These are phyloP conservation scores for Globisporangium megalacanthum DNA, from an alignment of 352 stramenopile genomes.

Conservation along the genomic window DNA sequence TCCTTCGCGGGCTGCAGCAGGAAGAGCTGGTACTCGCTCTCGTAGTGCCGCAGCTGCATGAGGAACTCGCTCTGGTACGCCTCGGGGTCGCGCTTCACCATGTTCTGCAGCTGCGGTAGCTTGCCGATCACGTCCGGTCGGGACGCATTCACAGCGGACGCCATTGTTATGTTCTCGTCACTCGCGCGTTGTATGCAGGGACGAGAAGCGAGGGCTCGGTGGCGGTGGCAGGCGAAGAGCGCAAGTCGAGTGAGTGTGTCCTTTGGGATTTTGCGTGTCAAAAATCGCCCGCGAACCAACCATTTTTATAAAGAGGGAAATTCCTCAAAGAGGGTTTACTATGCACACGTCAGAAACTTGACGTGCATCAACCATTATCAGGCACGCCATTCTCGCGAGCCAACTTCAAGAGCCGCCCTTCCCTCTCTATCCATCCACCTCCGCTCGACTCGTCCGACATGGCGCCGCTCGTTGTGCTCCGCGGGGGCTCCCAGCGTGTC, in stretches of 20 bases:
- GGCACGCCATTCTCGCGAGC: too few species aligned
- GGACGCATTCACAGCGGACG: slow-evolving; percentile 62
- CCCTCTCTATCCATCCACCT: too few species aligned
- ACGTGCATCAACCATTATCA: background rate
- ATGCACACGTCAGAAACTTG: too few species aligned
- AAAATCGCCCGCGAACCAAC: too few species aligned
- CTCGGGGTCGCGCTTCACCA: slow-evolving; percentile 96
- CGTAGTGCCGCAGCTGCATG: slow-evolving; percentile 94
- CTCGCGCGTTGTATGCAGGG: too few species aligned
- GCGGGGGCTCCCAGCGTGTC: slow-evolving; percentile 48
- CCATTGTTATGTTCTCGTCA: slow-evolving; percentile 30
- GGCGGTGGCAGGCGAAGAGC: too few species aligned
- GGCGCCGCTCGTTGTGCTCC: slow-evolving; percentile 71
- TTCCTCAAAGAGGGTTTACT: too few species aligned
- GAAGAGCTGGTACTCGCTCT: slow-evolving; percentile 96
- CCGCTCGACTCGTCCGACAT: slow-evolving; percentile 16
- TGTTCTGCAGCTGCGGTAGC: slow-evolving; percentile 97
- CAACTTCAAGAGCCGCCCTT: background rate
- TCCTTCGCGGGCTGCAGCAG: slow-evolving; percentile 90
- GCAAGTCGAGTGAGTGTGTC: slow-evolving; percentile 3
- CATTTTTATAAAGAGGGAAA: too few species aligned
- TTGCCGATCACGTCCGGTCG: slow-evolving; percentile 86
- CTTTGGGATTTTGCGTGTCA: background rate
- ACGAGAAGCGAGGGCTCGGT: background rate
- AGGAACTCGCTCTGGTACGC: slow-evolving; percentile 97